Base-by-base conservation (phyloP, 352 stramenopile genomes). In the Globisporangium echinulatum region DNA sequence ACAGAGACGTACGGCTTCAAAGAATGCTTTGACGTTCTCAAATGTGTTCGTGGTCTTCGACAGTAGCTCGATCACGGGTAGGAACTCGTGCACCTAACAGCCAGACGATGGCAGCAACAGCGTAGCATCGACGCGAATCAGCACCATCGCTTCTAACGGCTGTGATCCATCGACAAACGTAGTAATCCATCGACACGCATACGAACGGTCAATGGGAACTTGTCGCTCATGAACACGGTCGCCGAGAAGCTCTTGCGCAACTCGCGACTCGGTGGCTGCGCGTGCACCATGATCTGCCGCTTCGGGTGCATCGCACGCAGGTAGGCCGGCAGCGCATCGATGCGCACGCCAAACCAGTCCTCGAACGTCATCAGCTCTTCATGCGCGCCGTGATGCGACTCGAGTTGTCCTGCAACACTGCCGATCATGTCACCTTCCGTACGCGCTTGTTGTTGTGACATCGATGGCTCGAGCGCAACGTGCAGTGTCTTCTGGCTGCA, bases 1-100 rank as follows among this genome's bases (percentile, higher is more conserved):
- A 40, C 17, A 60, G 40, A 33, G 25, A 33, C 73, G 46, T 67
- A 89, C 79, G 64, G 74, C 69, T 15, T 68, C 72, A 39, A 89
- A 86, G 39, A 89, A 86, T 19, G 79, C 64, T 43, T 82, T 69
- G 5, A 86, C 65, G 54, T 74, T 85, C 52, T 87, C 77, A 59
- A 89, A 87, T 0, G 71, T 66, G 42, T 70, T 82, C 13, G 75
- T 86, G 9, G 79, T 87, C 62, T 85, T 87, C 15, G 79, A 85
- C 0, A 87, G 66, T 47, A 89, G 75, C 69, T 89, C 74, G 7
- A 87, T 77, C 47, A 89, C 70, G 0, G 79, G 79, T 25, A 87
- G 61, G 52, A 89, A 89, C 46, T 86, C 63, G 0, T 70, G 64
- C 3, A 86, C 67, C 78, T 88, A 15, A 15, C 2, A 62, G 56